Evolutionary conservation across 2,329 filamentous ascomycete genomes (phyloP).

Genomic region (Oidium heveae): DNA sequence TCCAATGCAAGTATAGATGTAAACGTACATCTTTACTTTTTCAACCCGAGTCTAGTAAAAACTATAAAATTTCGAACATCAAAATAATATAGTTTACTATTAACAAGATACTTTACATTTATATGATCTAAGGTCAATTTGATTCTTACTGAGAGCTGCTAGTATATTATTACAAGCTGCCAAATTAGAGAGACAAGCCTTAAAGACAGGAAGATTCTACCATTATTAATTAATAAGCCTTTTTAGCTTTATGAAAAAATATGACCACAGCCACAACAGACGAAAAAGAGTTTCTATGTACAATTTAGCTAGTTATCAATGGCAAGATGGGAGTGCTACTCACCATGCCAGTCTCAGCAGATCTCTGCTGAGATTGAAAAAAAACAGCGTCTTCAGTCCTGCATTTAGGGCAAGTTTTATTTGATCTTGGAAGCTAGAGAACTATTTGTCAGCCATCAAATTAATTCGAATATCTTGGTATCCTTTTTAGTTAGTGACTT

Average conservation of each 20-base stretch:
- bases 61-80: too few species aligned
- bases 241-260: slow-evolving; percentile 31
- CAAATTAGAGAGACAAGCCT: too few species aligned
- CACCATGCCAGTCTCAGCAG: slow-evolving; percentile 95
- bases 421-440: slow-evolving; percentile 66
- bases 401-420: slow-evolving; percentile 67
- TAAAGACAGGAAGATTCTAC: not conserved
- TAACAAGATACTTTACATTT: too few species aligned
- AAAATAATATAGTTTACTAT: too few species aligned
- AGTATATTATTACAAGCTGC: too few species aligned
- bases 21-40: not conserved
- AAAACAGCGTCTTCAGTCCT: slow-evolving; percentile 79
- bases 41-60: too few species aligned
- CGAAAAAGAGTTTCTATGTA: slow-evolving; percentile 63
- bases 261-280: slow-evolving; percentile 81
- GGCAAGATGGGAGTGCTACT: slow-evolving; percentile 14
- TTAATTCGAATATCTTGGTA: not conserved
- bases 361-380: slow-evolving; percentile 96
- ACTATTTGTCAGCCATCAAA: slow-evolving; percentile 4
- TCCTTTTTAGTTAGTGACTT: not conserved
- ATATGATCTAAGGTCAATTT: too few species aligned
- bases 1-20: slow-evolving; percentile 32
- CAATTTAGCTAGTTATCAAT: not conserved
- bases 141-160: too few species aligned
- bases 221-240: not conserved